These are phyloP conservation scores for Citrullus colocynthis DNA, from an alignment of 306 rosid species.

Conservation along the genomic window DNA sequence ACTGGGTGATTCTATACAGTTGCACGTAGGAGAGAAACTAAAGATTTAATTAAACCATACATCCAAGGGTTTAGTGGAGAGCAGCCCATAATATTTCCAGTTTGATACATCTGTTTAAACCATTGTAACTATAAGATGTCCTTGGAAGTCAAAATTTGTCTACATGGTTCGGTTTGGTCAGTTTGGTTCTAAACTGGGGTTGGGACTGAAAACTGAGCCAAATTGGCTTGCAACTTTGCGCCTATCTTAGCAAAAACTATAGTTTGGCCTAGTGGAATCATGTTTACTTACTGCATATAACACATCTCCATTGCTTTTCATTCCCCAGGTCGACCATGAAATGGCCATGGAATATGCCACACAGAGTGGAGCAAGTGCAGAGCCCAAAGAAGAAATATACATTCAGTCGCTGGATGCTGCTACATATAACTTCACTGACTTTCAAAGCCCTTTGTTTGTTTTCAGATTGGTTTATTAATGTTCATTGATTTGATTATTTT, in stretches of 20 bases:
- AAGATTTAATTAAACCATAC: too few species aligned
- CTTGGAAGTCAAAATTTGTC: background rate
- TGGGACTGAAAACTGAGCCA: background rate
- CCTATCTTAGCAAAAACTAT: background rate
- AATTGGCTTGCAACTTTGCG: background rate
- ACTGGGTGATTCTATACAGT: too few species aligned
- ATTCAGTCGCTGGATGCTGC: conserved; percentile 52
- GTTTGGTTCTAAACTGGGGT: background rate
- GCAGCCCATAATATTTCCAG: background rate
- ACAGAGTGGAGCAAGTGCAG: conserved; percentile 86
- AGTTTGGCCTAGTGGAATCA: background rate
- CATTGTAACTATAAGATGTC: background rate
- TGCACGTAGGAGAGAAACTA: too few species aligned
- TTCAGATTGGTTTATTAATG: conserved; percentile 40
- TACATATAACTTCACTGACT: conserved; percentile 40
- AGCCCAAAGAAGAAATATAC: conserved; percentile 58
- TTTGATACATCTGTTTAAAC: background rate
- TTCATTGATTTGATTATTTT: background rate
- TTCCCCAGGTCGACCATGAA: conserved; percentile 81
- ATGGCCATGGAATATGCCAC: conserved; percentile 95
- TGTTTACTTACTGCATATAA: background rate
- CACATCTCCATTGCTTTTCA: background rate
- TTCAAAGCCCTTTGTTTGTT: conserved; percentile 52
- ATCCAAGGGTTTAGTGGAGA: too few species aligned
- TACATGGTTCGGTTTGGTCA: background rate